phyloP scores from a whole-genome alignment of 495 filamentous ascomycete species.

The Daldinia grandis region DNA sequence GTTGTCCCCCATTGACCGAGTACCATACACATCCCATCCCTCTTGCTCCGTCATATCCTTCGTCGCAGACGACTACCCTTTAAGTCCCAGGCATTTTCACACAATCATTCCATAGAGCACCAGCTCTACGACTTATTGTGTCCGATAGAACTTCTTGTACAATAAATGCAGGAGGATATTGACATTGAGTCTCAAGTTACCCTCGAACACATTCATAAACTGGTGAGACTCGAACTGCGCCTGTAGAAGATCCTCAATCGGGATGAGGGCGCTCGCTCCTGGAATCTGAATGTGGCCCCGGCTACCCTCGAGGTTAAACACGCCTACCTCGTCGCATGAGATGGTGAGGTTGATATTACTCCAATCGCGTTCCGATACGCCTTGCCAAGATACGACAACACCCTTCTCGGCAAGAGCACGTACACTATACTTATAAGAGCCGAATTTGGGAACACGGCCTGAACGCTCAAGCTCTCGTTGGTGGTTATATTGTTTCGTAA shows the following conservation, averaged over 20 bases:
- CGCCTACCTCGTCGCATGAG: slow-evolving; percentile 90
- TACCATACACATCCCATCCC: slow-evolving; percentile 25
- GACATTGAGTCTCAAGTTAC: slow-evolving; percentile 86
- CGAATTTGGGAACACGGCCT: slow-evolving; percentile 94
- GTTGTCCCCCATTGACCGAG: slow-evolving; percentile 21
- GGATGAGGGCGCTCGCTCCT: slow-evolving; percentile 87
- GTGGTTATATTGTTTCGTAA: slow-evolving; percentile 99
- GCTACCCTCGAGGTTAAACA: slow-evolving; percentile 92
- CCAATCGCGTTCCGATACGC: slow-evolving; percentile 85
- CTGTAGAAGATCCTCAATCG: slow-evolving; percentile 92
- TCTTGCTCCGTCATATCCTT: slow-evolving; percentile 8
- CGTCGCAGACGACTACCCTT: slow-evolving; percentile 11
- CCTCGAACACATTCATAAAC: slow-evolving; percentile 93
- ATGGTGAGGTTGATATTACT: slow-evolving; percentile 94
- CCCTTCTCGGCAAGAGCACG: slow-evolving; percentile 90
- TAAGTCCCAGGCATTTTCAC: not conserved
- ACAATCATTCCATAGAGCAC: slow-evolving; percentile 4
- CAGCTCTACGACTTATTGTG: slow-evolving; percentile 61
- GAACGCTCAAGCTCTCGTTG: slow-evolving; percentile 91
- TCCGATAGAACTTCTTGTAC: slow-evolving; percentile 97
- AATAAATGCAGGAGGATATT: slow-evolving; percentile 94
- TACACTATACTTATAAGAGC: slow-evolving; percentile 95
- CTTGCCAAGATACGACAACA: slow-evolving; percentile 87
- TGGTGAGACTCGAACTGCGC: slow-evolving; percentile 96
- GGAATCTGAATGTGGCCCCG: slow-evolving; percentile 95